A percentile compares a stretch with the other conserved stretches of the same genome.
Conservation (phyloP, 768 basidiomycete species). For the Sporobolomyces phaffii region DNA sequence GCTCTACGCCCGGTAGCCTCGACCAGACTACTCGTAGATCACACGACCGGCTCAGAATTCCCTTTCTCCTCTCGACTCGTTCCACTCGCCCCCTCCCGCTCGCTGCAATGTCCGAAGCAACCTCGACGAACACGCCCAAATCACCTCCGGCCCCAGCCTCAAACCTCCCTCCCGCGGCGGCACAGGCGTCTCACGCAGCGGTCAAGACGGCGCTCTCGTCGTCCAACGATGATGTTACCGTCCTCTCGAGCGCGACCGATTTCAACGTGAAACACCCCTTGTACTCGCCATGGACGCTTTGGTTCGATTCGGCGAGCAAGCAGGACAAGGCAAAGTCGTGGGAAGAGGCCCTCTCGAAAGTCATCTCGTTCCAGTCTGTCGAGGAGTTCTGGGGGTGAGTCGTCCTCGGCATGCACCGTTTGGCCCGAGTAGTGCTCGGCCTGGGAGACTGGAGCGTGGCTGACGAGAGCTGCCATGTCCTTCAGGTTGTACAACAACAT, state of each 20-base stretch:
- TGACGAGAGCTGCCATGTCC: background rate
- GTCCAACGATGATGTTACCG: slow-evolving; percentile 65
- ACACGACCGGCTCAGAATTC: too few relatives aligned
- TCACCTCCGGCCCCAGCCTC: slow-evolving; percentile 4
- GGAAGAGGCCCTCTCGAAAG: slow-evolving; percentile 98
- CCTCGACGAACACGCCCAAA: background rate
- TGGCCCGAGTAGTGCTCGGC: too few relatives aligned
- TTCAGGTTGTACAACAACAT: slow-evolving; percentile 89
- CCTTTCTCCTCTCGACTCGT: background rate
- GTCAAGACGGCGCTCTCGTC: slow-evolving; percentile 1
- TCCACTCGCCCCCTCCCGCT: too few relatives aligned
- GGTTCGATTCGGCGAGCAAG: slow-evolving; percentile 84
- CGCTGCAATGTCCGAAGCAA: background rate
- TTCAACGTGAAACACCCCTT: slow-evolving; percentile 87
- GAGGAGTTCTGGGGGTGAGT: slow-evolving; percentile 99
- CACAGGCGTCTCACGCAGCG: slow-evolving; percentile 18
- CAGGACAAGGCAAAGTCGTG: slow-evolving; percentile 67
- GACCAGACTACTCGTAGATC: too few relatives aligned
- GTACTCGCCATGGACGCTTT: slow-evolving; percentile 59
- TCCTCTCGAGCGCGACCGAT: slow-evolving; percentile 83
- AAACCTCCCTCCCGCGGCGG: slow-evolving; percentile 23
- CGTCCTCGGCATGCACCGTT: too few relatives aligned
- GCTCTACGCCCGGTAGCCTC: too few relatives aligned
- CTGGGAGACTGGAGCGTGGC: background rate
- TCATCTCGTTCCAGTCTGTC: slow-evolving; percentile 90